These are phyloP conservation scores for Cercospora sesami DNA, from an alignment of 2,329 filamentous ascomycete genomes.

Conservation along the genomic window DNA sequence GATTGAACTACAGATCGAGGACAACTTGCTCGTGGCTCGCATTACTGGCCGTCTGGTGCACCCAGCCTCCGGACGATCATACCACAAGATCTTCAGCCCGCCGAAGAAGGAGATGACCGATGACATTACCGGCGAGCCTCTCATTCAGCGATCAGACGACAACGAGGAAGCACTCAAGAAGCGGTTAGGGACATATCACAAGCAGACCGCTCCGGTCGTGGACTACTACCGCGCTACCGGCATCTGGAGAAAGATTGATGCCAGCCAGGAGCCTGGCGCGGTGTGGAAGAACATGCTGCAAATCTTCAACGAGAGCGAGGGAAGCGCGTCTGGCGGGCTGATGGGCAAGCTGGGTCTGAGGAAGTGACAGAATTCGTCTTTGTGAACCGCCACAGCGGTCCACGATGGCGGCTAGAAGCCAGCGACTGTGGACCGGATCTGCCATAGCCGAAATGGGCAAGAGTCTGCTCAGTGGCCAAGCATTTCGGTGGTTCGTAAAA, in stretches of 20 bases:
- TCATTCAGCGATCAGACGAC: constrained; percentile 95
- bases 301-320: constrained; percentile 64
- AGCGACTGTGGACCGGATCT: not conserved
- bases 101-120: constrained; percentile 93
- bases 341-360: constrained; percentile 56
- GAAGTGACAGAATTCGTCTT: constrained; percentile 13
- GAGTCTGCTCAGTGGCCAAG: not conserved
- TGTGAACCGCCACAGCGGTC: not conserved
- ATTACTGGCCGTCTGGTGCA: constrained; percentile 96
- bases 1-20: constrained; percentile 95
- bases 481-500: not conserved
- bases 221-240: constrained; percentile 96
- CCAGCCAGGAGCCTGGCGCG: constrained; percentile 90
- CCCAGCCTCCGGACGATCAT: constrained; percentile 91
- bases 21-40: constrained; percentile 85
- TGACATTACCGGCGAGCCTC: constrained; percentile 92
- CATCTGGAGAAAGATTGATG: constrained; percentile 95
- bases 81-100: constrained; percentile 99
- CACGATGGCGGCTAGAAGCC: not conserved
- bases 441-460: not conserved
- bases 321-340: constrained; percentile 46
- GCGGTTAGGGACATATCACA: constrained; percentile 88
- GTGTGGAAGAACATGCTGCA: constrained; percentile 92
- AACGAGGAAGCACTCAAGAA: constrained; percentile 96
- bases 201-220: constrained; percentile 89